Evolutionary conservation across 805 yeast genomes (phyloP).

Genomic region (Lipomyces yamadae): DNA sequence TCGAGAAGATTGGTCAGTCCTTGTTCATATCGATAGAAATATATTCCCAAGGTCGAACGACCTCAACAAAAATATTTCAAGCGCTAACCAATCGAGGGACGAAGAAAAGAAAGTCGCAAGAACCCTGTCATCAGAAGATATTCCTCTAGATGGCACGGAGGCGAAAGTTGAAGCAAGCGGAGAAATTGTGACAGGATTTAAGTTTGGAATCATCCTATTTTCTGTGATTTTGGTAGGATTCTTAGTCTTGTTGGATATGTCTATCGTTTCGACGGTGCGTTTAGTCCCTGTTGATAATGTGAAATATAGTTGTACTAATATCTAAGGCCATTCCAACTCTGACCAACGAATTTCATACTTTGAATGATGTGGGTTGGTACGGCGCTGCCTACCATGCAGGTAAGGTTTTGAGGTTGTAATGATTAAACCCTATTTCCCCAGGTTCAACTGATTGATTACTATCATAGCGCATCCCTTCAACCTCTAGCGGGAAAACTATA

Average conservation of each 20-base stretch:
- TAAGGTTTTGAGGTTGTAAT: neutral
- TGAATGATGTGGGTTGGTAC: conserved; percentile 18
- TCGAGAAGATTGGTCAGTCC: too few species aligned
- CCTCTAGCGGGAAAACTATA: conserved; percentile 10
- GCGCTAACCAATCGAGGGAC: too few species aligned
- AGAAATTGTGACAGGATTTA: neutral
- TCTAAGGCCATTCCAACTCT: conserved; percentile 16
- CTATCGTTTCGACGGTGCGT: neutral
- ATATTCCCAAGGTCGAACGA: too few species aligned
- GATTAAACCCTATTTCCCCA: neutral
- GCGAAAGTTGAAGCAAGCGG: too few species aligned
- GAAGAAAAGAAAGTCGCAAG: too few species aligned
- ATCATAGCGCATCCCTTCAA: conserved; percentile 3
- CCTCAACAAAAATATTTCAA: too few species aligned
- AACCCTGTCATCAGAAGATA: too few species aligned
- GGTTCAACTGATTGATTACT: neutral
- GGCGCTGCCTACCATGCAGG: conserved; percentile 5
- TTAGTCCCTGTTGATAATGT: too few species aligned
- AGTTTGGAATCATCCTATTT: neutral
- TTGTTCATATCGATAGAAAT: too few species aligned
- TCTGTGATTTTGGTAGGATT: neutral
- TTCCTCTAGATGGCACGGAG: too few species aligned
- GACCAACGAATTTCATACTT: conserved; percentile 8
- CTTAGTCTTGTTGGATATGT: neutral
- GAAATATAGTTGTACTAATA: too few species aligned